A percentile compares a stretch with the other conserved stretches of the same genome.
These are phyloP conservation scores for Craspedostauros australis DNA, from an alignment of 108 stramenopile genomes.

Conservation along the genomic window DNA sequence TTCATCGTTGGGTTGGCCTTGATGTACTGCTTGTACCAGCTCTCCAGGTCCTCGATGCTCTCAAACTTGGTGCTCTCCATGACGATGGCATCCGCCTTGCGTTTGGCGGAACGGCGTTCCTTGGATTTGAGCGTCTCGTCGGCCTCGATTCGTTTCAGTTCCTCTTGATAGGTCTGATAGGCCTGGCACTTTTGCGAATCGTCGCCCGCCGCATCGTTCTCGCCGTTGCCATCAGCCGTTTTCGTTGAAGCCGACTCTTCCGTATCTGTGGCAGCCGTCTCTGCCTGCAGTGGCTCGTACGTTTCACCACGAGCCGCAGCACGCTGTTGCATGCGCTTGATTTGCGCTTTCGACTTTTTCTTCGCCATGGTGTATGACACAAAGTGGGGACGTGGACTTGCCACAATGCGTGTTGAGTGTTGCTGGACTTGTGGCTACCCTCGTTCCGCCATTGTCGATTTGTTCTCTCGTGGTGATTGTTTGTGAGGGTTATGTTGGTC, in stretches of 20 bases:
- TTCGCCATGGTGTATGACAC: background rate
- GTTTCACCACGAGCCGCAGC: conserved; percentile 66
- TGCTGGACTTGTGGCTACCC: too few species aligned
- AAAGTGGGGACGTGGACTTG: too few species aligned
- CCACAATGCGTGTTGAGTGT: too few species aligned
- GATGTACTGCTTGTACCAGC: conserved; percentile 1
- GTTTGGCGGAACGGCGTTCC: conserved; percentile 66
- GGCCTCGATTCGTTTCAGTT: conserved; percentile 37
- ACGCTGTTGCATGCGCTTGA: conserved; percentile 64
- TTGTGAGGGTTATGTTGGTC: too few species aligned
- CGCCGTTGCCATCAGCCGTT: conserved; percentile 8
- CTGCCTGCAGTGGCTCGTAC: conserved; percentile 23
- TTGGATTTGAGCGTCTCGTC: conserved; percentile 46
- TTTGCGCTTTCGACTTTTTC: conserved; percentile 71
- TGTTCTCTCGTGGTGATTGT: too few species aligned
- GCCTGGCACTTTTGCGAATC: conserved; percentile 1
- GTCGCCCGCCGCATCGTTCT: conserved; percentile 2
- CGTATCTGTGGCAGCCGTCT: conserved; percentile 6
- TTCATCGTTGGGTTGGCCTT: conserved; percentile 7
- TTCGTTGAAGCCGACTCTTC: conserved; percentile 18
- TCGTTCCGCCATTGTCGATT: too few species aligned
- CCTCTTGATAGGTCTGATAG: conserved; percentile 24
- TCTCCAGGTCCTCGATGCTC: conserved; percentile 4
- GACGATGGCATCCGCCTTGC: conserved; percentile 71
- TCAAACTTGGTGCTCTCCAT: conserved; percentile 9